Evolutionary conservation across 2,329 filamentous ascomycete species (phyloP), one percentile per base, ranked within the genome.

Genomic region (Fusarium sacchari): DNA sequence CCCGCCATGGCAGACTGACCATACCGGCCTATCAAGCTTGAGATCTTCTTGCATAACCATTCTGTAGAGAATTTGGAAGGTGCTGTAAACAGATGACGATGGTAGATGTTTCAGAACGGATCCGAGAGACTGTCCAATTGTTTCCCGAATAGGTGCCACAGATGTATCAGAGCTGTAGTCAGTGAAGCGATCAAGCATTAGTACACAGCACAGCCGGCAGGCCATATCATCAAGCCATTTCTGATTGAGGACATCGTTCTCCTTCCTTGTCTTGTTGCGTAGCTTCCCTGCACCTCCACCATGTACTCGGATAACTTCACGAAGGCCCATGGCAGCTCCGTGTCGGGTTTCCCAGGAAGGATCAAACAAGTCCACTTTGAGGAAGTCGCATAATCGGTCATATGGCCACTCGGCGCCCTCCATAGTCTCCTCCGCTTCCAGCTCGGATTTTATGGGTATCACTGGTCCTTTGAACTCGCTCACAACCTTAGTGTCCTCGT

Each of bases 111-210:
- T 94, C 60, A 99, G 85, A 20, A 97, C 90, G 18, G 96, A 94
- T 76, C 96, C 97, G 20, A 99, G 86, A 6, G 95, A 96, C 83
- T 99, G 96, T 50, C 96, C 96, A 44, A 97, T 94, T 0, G 95
- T 97, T 84, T 99, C 96, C 73, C 96, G 89, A 72, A 99, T 98
- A 1, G 96, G 96, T 1, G 96, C 96, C 44, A 99, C 95, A 2
- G 97, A 97, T 60, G 94, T 99, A 81, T 99, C 96, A 10, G 95
- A 97, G 67, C 97, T 96, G 84, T 98, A 99, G 80, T 99, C 96
- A 64, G 95, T 97, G 80, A 99, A 99, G 60, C 95, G 92, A 83
- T 99, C 96, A 22, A 99, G 90, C 91, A 99, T 98, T 78, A 99
- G 92, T 59, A 99, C 95, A 80, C 94, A 97, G 82, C 95, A 96